A percentile compares a stretch with the other conserved stretches of the same genome.
These are phyloP conservation scores for Candida boleticola DNA, from an alignment of 805 yeast species.

Conservation along the genomic window DNA sequence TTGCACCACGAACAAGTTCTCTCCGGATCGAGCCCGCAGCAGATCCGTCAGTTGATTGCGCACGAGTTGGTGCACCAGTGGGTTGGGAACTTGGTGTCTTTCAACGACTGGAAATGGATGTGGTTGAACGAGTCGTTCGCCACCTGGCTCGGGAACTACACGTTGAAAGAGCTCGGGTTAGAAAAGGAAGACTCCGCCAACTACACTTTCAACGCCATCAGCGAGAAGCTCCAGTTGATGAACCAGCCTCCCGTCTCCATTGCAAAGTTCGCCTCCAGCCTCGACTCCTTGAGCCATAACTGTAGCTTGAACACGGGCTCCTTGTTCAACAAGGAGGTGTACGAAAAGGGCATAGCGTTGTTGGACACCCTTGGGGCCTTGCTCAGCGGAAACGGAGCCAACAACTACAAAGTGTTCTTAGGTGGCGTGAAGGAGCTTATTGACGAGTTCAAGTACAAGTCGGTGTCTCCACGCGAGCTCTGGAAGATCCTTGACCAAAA, in stretches of 20 bases:
- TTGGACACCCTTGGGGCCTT: constrained; percentile 51
- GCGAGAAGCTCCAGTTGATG: constrained; percentile 9
- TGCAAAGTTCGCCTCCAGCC: background rate
- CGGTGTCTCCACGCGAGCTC: constrained; percentile 49
- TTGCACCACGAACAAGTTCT: constrained; percentile 50
- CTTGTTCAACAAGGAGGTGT: constrained; percentile 50
- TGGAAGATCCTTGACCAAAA: constrained; percentile 45
- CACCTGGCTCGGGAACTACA: constrained; percentile 60
- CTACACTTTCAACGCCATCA: background rate
- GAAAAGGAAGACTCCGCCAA: constrained; percentile 13
- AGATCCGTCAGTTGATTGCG: constrained; percentile 54
- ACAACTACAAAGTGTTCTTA: constrained; percentile 13
- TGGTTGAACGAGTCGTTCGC: constrained; percentile 84
- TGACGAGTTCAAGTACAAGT: constrained; percentile 26
- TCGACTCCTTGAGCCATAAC: background rate
- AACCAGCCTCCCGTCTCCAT: background rate
- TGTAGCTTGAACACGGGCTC: constrained; percentile 26
- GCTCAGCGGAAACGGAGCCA: constrained; percentile 29
- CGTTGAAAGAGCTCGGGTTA: constrained; percentile 26
- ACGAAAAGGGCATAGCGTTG: constrained; percentile 59
- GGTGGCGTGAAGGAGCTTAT: constrained; percentile 39
- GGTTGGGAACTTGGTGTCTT: constrained; percentile 68
- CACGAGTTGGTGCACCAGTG: constrained; percentile 82
- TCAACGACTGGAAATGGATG: constrained; percentile 64
- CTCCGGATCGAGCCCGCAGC: constrained; percentile 22